phyloP scores from a whole-genome alignment of 208 protist species.

The Acanthamoeba triangularis region DNA sequence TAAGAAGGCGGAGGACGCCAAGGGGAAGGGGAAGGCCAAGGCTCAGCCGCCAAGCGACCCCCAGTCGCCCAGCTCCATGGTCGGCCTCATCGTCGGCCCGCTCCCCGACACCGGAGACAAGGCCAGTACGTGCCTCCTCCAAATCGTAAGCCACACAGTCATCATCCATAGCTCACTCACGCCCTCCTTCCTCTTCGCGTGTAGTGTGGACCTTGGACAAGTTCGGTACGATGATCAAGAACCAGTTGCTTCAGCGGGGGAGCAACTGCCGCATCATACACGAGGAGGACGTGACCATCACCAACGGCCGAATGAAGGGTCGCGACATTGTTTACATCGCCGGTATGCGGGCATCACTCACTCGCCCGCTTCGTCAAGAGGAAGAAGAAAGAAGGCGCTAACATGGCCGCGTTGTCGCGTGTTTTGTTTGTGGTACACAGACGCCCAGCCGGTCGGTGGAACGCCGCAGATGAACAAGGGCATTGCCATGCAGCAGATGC shows the following conservation, averaged over 20 bases:
- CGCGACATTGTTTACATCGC: slow-evolving; percentile 7
- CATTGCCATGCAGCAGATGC: slow-evolving; percentile 23
- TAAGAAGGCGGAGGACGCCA: background rate
- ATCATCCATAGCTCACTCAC: background rate
- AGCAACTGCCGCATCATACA: slow-evolving; percentile 37
- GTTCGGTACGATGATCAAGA: slow-evolving; percentile 36
- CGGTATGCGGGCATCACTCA: background rate
- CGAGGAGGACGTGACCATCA: slow-evolving; percentile 10
- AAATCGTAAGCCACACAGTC: too few relatives aligned
- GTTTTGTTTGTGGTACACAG: background rate
- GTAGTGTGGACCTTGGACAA: slow-evolving; percentile 43
- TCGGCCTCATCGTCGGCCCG: slow-evolving; percentile 35
- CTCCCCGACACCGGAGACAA: slow-evolving; percentile 1
- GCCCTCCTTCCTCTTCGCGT: background rate
- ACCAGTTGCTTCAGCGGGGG: background rate
- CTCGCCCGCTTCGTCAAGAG: background rate
- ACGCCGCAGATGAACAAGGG: background rate
- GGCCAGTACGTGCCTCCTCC: background rate
- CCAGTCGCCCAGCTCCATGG: background rate
- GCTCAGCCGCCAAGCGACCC: background rate
- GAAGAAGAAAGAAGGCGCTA: background rate
- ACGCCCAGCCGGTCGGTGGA: background rate
- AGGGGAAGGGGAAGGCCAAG: slow-evolving; percentile 17
- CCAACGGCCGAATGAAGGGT: slow-evolving; percentile 33
- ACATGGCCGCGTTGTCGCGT: background rate